Evolutionary conservation across 202 grass and related monocot species (phyloP).

Genomic region (Zizania palustris): DNA sequence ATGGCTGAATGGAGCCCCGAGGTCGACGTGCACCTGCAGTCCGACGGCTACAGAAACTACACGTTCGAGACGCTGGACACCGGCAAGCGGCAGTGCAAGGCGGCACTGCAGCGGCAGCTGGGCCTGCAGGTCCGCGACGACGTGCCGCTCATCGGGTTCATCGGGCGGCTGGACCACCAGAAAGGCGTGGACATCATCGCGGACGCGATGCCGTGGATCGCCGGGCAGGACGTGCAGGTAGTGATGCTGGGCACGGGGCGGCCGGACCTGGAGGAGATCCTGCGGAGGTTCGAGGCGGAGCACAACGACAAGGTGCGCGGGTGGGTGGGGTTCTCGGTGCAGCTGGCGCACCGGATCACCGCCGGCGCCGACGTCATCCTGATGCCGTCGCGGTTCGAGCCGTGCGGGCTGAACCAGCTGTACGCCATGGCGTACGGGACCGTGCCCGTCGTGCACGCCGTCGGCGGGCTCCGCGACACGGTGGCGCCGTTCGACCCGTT

Average conservation of each 20-base stretch:
- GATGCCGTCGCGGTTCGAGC: slow-evolving; percentile 90
- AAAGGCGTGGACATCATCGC: slow-evolving; percentile 89
- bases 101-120: slow-evolving; percentile 71
- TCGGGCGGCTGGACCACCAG: slow-evolving; percentile 74
- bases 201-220: slow-evolving; percentile 79
- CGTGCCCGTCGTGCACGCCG: slow-evolving; percentile 83
- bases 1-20: slow-evolving; percentile 70
- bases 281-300: slow-evolving; percentile 61
- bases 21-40: slow-evolving; percentile 63
- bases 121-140: slow-evolving; percentile 59
- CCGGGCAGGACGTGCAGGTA: slow-evolving; percentile 75
- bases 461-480: slow-evolving; percentile 78
- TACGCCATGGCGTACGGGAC: slow-evolving; percentile 91
- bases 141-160: slow-evolving; percentile 78
- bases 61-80: slow-evolving; percentile 66
- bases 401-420: slow-evolving; percentile 91
- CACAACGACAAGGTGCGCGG: slow-evolving; percentile 16
- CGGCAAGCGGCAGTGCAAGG: slow-evolving; percentile 79
- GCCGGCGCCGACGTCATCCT: slow-evolving; percentile 69
- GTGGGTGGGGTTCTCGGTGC: slow-evolving; percentile 23
- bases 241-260: slow-evolving; percentile 76
- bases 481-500: slow-evolving; percentile 76
- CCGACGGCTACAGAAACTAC: slow-evolving; percentile 84
- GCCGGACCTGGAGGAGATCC: slow-evolving; percentile 65
- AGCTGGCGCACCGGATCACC: slow-evolving; percentile 76